These are phyloP conservation scores for Bacidia rubella DNA, from an alignment of 495 filamentous ascomycete species.

Conservation along the genomic window DNA sequence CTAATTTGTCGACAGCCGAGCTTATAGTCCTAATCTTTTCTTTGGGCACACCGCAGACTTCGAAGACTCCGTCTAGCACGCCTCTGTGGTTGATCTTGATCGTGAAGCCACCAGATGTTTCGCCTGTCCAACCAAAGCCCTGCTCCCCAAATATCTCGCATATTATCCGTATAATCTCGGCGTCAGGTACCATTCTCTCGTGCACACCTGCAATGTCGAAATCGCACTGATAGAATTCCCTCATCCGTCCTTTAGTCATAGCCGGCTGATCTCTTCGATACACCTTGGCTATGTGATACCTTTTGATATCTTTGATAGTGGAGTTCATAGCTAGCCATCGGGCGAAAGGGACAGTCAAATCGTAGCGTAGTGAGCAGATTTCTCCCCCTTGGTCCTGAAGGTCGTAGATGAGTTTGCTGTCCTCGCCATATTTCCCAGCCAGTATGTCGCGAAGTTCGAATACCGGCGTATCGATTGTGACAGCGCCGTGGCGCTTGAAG, in stretches of 20 bases:
- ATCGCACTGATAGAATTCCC: slow-evolving; percentile 97
- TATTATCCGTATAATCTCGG: slow-evolving; percentile 77
- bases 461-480: slow-evolving; percentile 74
- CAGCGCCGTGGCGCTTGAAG: slow-evolving; percentile 80
- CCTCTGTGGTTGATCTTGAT: slow-evolving; percentile 96
- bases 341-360: slow-evolving; percentile 83
- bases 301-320: slow-evolving; percentile 59
- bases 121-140: slow-evolving; percentile 48
- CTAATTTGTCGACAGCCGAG: slow-evolving; percentile 88
- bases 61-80: slow-evolving; percentile 85
- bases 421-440: slow-evolving; percentile 83
- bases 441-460: slow-evolving; percentile 71
- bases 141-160: slow-evolving; percentile 66
- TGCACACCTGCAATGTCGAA: slow-evolving; percentile 88
- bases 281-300: slow-evolving; percentile 83
- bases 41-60: slow-evolving; percentile 74
- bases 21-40: slow-evolving; percentile 80
- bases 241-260: slow-evolving; percentile 79
- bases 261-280: slow-evolving; percentile 71
- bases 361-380: slow-evolving; percentile 74
- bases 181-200: slow-evolving; percentile 90
- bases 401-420: slow-evolving; percentile 83
- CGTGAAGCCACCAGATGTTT: slow-evolving; percentile 41
- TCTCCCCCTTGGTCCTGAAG: slow-evolving; percentile 77
- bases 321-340: slow-evolving; percentile 80